phyloP scores from a whole-genome alignment of 495 filamentous ascomycete genomes.

The Penicillium pulvis region DNA sequence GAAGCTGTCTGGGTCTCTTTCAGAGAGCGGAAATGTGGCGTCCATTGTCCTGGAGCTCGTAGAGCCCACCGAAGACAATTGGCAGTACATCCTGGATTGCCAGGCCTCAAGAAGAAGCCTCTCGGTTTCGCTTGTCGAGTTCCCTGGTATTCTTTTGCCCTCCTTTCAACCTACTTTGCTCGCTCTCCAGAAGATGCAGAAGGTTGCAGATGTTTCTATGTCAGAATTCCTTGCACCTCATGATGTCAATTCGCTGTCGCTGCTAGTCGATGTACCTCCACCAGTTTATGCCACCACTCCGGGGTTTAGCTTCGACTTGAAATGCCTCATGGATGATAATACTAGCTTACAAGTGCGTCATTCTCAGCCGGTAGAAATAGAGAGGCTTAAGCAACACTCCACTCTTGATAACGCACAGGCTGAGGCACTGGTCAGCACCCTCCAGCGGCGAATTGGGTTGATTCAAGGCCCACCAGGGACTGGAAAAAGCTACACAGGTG shows the following conservation, averaged over 20 bases:
- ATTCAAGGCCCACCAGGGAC: slow-evolving; percentile 21
- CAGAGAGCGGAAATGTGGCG: neutral
- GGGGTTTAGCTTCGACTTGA: slow-evolving; percentile 57
- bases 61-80: neutral
- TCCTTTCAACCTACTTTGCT: slow-evolving; percentile 5
- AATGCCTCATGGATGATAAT: slow-evolving; percentile 44
- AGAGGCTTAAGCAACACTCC: slow-evolving; percentile 42
- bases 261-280: slow-evolving; percentile 27
- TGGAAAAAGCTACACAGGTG: slow-evolving; percentile 13
- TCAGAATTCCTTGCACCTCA: slow-evolving; percentile 5
- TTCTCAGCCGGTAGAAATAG: slow-evolving; percentile 39
- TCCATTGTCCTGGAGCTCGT: slow-evolving; percentile 7
- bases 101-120: neutral
- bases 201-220: slow-evolving; percentile 4
- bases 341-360: slow-evolving; percentile 32
- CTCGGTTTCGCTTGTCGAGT: slow-evolving; percentile 6
- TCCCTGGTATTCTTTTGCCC: slow-evolving; percentile 9
- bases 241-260: neutral
- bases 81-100: neutral
- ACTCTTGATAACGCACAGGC: slow-evolving; percentile 63
- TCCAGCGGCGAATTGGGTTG: slow-evolving; percentile 50
- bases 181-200: slow-evolving; percentile 6
- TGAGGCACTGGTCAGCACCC: slow-evolving; percentile 53
- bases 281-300: slow-evolving; percentile 54
- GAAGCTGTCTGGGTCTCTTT: neutral